A percentile compares a stretch with the other conserved stretches of the same genome.
Conservation (phyloP, 1,284 basidiomycete genomes). For the Singerocomus inundabilis region DNA sequence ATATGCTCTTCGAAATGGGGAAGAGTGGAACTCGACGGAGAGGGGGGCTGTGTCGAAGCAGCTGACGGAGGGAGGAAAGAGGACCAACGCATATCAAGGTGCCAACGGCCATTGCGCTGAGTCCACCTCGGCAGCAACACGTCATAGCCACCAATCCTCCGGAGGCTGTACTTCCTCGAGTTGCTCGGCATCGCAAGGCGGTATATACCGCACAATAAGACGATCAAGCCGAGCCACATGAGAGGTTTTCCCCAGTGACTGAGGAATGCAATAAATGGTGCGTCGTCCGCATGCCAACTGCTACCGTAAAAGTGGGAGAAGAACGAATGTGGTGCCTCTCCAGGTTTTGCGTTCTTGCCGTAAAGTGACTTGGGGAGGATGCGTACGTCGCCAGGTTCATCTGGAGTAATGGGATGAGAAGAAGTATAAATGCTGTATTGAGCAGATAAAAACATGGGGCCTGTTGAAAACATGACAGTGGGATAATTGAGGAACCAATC, state of each 20-base stretch:
- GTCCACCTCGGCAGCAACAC: constrained; percentile 71
- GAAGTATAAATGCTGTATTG: constrained; percentile 83
- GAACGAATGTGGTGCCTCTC: constrained; percentile 88
- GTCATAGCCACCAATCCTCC: constrained; percentile 70
- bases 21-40: constrained; percentile 44
- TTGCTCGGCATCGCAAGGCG: constrained; percentile 59
- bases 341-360: constrained; percentile 90
- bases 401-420: constrained; percentile 60
- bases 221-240: constrained; percentile 76
- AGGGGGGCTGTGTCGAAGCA: constrained; percentile 47
- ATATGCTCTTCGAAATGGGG: constrained; percentile 53
- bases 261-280: constrained; percentile 89
- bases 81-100: constrained; percentile 65
- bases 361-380: constrained; percentile 93
- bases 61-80: constrained; percentile 50
- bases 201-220: constrained; percentile 69
- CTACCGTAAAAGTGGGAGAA: constrained; percentile 96
- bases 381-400: constrained; percentile 67
- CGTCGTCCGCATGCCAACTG: constrained; percentile 95
- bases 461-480: constrained; percentile 99
- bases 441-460: constrained; percentile 89
- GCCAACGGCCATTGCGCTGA: constrained; percentile 66
- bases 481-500: constrained; percentile 95
- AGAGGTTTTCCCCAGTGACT: constrained; percentile 82
- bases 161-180: constrained; percentile 55